Evolutionary conservation across 2,329 filamentous ascomycete species (phyloP), one percentile per base, ranked within the genome.

Genomic region (Ascomycota sp.): DNA sequence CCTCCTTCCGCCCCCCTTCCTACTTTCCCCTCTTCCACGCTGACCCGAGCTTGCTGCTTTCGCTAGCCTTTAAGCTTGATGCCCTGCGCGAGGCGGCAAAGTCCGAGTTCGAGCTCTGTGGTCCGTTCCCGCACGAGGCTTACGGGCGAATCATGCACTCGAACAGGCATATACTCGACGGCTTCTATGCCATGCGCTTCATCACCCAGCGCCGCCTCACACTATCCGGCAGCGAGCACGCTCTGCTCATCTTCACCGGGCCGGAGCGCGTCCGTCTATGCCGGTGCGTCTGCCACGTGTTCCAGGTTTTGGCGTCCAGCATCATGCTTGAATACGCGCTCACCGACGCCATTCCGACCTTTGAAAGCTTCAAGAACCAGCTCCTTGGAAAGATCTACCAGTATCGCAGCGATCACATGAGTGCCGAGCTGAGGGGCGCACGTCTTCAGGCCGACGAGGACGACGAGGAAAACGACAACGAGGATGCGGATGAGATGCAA

Each of bases 181-280:
- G 81, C 23, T 94, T 98, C 50, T 85, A 95, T 45, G 82, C 85
- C 30, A 93, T 98, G 81, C 91, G 86, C 37, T 69, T 94, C 8
- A 75, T 94, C 36, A 83, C 92, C 23, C 65, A 78, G 44, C 86
- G 85, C 43, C 79, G 86, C 34, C 59, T 75, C 8, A 66, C 67
- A 23, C 67, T 81, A 1, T 82, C 74, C 3, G 68, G 75, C 19
- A 85, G 86, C 4, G 86, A 95, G 53, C 71, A 75, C 32, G 74
- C 76, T 7, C 65, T 95, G 23, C 57, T 98, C 23, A 64, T 69
- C 36, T 83, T 79, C 47, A 95, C 89, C 2, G 64, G 69, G 4
- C 59, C 69, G 7, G 86, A 98, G 52, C 69, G 89, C 31, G 69
- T 66, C 8, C 72, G 85, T 36, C 63, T 98, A 21, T 92, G 82